Percentiles rank a stretch among this genome's conserved stretches.
Evolutionary conservation across 306 rosid species (phyloP).

Genomic region (Phaseolus lunatus): DNA sequence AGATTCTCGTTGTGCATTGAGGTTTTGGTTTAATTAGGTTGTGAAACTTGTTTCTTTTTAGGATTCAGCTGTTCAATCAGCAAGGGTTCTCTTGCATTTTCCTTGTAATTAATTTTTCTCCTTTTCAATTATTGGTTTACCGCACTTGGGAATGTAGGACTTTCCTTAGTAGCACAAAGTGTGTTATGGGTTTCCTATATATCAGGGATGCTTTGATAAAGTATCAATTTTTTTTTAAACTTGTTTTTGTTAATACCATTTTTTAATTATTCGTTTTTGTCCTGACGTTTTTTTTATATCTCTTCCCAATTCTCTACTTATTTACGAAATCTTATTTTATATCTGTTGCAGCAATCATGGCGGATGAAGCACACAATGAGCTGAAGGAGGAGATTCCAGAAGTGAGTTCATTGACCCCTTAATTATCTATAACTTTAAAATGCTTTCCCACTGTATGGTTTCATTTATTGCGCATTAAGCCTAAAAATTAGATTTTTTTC

Average conservation of each 20-base stretch:
- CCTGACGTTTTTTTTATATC: background rate
- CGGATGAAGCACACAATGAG: slow-evolving; percentile 64
- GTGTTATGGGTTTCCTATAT: background rate
- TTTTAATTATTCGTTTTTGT: background rate
- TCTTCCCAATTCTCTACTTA: background rate
- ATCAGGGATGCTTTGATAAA: background rate
- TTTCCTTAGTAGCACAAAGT: background rate
- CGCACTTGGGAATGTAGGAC: background rate
- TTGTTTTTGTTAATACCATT: background rate
- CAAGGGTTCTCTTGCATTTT: background rate
- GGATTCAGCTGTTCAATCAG: background rate
- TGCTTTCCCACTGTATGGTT: background rate
- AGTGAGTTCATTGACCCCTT: slow-evolving; percentile 49
- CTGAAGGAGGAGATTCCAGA: slow-evolving; percentile 72
- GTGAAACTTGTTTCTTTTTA: background rate
- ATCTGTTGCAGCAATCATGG: slow-evolving; percentile 64
- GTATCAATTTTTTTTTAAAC: background rate
- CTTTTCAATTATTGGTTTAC: background rate
- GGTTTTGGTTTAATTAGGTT: background rate
- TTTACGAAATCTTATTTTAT: background rate
- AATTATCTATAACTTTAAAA: background rate
- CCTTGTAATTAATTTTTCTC: background rate
- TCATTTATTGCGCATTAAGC: background rate
- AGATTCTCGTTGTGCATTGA: background rate
- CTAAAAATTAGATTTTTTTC: background rate